Conservation (phyloP, 139 green algal species). For the Chlamydomonas incerta region DNA sequence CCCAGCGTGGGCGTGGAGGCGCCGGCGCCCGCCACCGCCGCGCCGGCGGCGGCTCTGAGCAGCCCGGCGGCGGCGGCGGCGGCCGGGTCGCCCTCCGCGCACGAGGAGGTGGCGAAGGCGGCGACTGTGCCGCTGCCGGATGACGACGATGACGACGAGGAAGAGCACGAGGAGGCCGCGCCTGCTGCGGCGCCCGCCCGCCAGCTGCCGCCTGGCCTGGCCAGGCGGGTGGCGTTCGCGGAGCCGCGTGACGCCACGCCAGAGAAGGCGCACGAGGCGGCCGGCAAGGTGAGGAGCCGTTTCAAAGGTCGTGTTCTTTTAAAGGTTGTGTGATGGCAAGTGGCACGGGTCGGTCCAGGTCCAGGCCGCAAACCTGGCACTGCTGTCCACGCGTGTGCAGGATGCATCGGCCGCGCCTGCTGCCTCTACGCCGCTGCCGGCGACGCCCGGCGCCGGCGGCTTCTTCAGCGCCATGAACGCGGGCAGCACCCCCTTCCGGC, state of each 20-base stretch:
- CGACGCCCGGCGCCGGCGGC: background rate
- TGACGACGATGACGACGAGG: conserved; percentile 43
- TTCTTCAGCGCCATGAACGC: conserved; percentile 15
- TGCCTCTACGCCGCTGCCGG: background rate
- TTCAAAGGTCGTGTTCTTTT: no score
- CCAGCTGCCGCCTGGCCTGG: background rate
- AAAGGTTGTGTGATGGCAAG: no score
- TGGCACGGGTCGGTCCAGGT: no score
- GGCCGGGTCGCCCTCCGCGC: background rate
- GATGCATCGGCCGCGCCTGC: background rate
- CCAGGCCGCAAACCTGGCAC: no score
- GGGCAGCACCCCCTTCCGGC: conserved; percentile 27
- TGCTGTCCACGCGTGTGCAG: background rate
- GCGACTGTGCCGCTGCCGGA: conserved; percentile 43
- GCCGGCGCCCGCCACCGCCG: background rate
- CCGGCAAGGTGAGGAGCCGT: background rate
- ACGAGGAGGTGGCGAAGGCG: conserved; percentile 28
- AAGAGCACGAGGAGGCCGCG: background rate
- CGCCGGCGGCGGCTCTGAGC: background rate
- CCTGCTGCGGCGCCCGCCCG: background rate
- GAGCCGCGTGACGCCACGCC: background rate
- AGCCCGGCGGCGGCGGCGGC: background rate
- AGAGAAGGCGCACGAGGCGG: background rate
- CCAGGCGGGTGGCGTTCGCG: conserved; percentile 7
- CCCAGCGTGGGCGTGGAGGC: background rate